Base-by-base conservation (phyloP, 2,329 filamentous ascomycete genomes). In the Biscogniauxia sp. region DNA sequence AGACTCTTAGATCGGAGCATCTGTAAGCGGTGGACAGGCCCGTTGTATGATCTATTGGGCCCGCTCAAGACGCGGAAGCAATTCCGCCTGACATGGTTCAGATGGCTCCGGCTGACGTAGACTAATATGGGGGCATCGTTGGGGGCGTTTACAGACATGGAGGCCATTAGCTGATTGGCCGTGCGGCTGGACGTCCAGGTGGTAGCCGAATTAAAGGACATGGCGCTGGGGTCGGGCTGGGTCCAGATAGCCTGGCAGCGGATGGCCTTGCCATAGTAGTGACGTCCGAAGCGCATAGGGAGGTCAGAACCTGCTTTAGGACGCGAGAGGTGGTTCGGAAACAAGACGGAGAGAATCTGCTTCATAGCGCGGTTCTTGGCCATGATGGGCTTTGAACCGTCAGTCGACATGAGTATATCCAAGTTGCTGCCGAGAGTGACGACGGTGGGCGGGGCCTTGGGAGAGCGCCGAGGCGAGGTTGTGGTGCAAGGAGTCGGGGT, bases 231-330 rank as follows among this genome's bases (percentile, higher is more conserved):
- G n/a, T 72, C 66, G 2, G 73, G 72, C 52, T 70, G 75, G 59
- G 77, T 80, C 82, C 83, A 86, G 54, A 83, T 63, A n/a, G 81
- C 70, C 20, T 83, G 79, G 1, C 79, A 75, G 51, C 79, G 78
- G n/a, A 83, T 76, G 0, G 77, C 77, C 32, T 77, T 78, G 20
- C 72, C 73, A 64, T 81, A 82, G 15, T 76, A 70, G 28, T 77
- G 76, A 19, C 74, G 69, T 25, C 82, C 83, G 64, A 84, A 85
- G 64, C 79, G 80, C 1, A 85, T 64, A 61, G 79, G 75, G 13
- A 85, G 70, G n/a, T 83, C 78, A 2, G 77, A 73, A 15, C 60
- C 66, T 3, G 68, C 71, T 57, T 73, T 74, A 8, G 75, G 63
- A 20, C 64, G 69, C 11, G 65, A 68, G 15, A 78, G 61, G 1